These are phyloP conservation scores for Solanum chacoense DNA, from an alignment of 305 asterid species.

Conservation along the genomic window DNA sequence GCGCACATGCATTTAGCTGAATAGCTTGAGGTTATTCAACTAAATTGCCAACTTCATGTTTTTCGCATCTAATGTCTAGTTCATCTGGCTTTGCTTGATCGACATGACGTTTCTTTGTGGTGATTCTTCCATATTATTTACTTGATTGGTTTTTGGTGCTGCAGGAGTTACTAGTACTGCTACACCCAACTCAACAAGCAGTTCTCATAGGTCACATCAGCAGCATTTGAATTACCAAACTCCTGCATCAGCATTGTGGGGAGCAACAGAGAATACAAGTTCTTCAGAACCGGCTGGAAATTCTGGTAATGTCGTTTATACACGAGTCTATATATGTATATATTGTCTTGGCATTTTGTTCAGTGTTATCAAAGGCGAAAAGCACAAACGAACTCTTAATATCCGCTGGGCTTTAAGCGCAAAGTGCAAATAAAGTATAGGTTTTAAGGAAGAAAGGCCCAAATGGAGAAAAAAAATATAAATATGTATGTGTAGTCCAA, in stretches of 20 bases:
- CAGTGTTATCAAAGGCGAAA: not conserved
- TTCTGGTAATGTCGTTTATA: conserved; percentile 24
- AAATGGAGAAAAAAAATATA: not conserved
- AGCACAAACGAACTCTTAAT: not conserved
- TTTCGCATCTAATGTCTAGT: not conserved
- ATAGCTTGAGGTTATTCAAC: not conserved
- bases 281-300: conserved; percentile 33
- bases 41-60: not conserved
- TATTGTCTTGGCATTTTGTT: not conserved
- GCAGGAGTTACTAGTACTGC: conserved; percentile 23
- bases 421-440: not conserved
- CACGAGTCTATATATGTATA: not conserved
- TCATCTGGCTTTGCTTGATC: not conserved
- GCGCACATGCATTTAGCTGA: not conserved
- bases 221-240: conserved; percentile 48
- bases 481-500: not conserved
- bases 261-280: conserved; percentile 33
- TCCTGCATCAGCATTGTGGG: conserved; percentile 77
- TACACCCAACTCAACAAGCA: conserved; percentile 22
- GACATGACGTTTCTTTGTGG: not conserved
- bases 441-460: not conserved
- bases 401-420: not conserved
- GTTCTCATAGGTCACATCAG: conserved; percentile 44
- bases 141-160: not conserved
- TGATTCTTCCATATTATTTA: not conserved